Base-by-base conservation (phyloP, 352 stramenopile species). In the Phytophthora quininea region DNA sequence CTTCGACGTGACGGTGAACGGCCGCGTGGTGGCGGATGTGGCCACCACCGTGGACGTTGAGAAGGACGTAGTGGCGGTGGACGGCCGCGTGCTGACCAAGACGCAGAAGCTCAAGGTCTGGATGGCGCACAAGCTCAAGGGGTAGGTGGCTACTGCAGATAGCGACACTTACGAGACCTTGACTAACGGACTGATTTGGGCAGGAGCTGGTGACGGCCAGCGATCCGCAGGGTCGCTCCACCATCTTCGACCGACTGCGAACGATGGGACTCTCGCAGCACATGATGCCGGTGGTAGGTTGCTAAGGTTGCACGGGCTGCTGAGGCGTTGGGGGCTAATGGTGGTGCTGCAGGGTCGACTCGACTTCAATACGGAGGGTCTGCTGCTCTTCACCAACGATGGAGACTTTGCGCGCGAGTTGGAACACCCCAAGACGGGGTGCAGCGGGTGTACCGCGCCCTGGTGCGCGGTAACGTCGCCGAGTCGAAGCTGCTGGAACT, bases 361-460 rank as follows among this genome's bases (percentile, higher is more conserved):
- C n/a, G 93, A 98, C 64, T 97, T 89, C 68, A 96, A 97, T 56
- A 97, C 90, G 14, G 92, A 98, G 67, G 93, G 93, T 1, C 71
- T 98, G 32, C 67, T 98, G 61, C 79, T 98, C n/a, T 80, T 98
- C 11, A 98, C 91, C 11, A 97, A 96, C 67, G 86, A 98, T 62
- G 93, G 93, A 31, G 91, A 96, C 59, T 96, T 97, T 65, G 89
- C 92, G 27, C 77, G 91, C 12, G 63, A 88, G 42, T 68, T 98
- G 63, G 93, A 98, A 63, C 91, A 97, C 54, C 93, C 93, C 24
- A 88, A 83, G 69, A 93, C 65, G 53, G 75, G 24, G 71, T 97
- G 45, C 40, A 73, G 50, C 80, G 93, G 29, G 83, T 91, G 5
- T 97, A 97, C 63, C 90, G 88, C 14, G 91, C 84, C 7, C 79